These are phyloP conservation scores for Naganishia vaughanmartiniae DNA, from an alignment of 768 basidiomycete species.

Conservation along the genomic window DNA sequence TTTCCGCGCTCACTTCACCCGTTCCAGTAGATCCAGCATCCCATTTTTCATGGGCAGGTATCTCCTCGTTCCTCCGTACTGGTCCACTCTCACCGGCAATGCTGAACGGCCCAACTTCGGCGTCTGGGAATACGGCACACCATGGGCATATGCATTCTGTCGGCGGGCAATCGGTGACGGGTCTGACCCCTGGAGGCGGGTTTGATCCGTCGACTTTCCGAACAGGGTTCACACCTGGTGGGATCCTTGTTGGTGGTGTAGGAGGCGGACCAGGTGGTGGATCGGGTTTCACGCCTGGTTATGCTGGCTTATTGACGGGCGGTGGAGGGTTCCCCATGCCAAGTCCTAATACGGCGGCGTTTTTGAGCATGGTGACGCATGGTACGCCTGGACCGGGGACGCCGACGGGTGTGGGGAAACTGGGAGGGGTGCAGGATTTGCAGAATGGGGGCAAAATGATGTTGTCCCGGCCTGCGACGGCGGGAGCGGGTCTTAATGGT, in stretches of 20 bases:
- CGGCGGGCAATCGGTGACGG: conserved; percentile 44
- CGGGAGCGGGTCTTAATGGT: neutral
- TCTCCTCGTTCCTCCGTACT: conserved; percentile 76
- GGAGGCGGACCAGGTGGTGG: conserved; percentile 75
- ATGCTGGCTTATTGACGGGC: conserved; percentile 49
- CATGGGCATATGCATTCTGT: conserved; percentile 36
- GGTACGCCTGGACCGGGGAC: conserved; percentile 45
- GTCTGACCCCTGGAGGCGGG: conserved; percentile 32
- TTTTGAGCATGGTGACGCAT: conserved; percentile 86
- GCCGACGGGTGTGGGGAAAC: neutral
- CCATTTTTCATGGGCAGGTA: conserved; percentile 54
- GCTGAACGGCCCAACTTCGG: conserved; percentile 50
- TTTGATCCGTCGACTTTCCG: conserved; percentile 29
- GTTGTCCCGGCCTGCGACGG: conserved; percentile 35
- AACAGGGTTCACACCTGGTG: conserved; percentile 29
- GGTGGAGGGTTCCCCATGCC: conserved; percentile 72
- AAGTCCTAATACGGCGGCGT: conserved; percentile 84
- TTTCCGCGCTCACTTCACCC: conserved; percentile 49
- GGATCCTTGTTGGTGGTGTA: conserved; percentile 64
- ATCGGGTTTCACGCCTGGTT: conserved; percentile 79
- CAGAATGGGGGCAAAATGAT: neutral
- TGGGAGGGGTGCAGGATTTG: conserved; percentile 9
- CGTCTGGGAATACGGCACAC: conserved; percentile 47
- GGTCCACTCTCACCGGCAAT: conserved; percentile 95
- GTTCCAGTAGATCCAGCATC: conserved; percentile 46